Base-by-base conservation (phyloP, 2,329 filamentous ascomycete species). In the Ascomycota sp. region DNA sequence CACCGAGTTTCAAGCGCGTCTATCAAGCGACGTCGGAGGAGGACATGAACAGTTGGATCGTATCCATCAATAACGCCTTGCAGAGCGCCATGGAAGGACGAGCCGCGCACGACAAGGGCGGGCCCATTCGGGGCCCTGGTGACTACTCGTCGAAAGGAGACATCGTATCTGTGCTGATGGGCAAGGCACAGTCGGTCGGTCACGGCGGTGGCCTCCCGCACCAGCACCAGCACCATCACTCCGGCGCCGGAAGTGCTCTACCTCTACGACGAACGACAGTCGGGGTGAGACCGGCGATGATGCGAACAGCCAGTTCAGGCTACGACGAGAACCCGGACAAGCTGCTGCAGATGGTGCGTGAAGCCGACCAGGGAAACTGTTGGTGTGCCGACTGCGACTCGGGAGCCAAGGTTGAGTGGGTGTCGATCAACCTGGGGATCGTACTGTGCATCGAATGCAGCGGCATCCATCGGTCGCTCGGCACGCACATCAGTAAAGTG, bases 1-100 rank as follows among this genome's bases (percentile, higher is more conserved):
- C 89, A 1, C 91, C 91, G 7, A 80, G 89, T 29, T 95, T 76
- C 51, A 95, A 91, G 43, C 74, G 89, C 32, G 85, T 95, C 11
- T 98, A 95, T 51, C 89, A 98, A 55, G 89, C 86, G 25, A 94
- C 86, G 2, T 93, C 86, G 0, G 89, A 95, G 52, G 89, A 98
- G 24, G 89, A 98, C 43, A 92, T 98, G 81, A 83, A 76, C 46
- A 86, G 73, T 41, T 98, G 89, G 89, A 98, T 98, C 41, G 65
- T 69, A 15, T 77, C 89, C 13, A 91, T 98, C 56, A 98, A 98
- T 52, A 98, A 95, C 45, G 91, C 89, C 8, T 59, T 95, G 24
- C 89, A 98, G 47, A 92, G 82, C 47, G 91, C 89, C 11, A 82
- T 98, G 29, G 91, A 98, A 53, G 76, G 80, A 26, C 72, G 75